Percentiles rank a stretch among this genome's conserved stretches.
Evolutionary conservation across 805 yeast species (phyloP).

Genomic region (Cyberlindnera subsufficiens): DNA sequence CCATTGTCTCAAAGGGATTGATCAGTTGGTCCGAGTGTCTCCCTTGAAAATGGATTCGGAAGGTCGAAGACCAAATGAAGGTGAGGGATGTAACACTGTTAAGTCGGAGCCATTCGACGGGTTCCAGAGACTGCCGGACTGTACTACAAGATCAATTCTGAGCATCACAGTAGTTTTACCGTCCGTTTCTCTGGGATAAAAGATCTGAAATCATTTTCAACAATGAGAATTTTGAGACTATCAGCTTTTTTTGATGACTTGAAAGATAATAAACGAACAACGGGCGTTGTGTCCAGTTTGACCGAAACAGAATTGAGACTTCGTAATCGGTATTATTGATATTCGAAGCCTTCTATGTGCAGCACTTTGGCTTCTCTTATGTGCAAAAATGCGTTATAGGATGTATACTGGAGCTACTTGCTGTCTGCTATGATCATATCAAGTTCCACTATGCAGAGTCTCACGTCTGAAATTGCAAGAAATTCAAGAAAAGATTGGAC

Average conservation of each 20-base stretch:
- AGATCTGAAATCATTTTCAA: slow-evolving; percentile 77
- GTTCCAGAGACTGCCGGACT: slow-evolving; percentile 53
- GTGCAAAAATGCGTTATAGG: too few relatives aligned
- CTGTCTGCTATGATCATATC: too few relatives aligned
- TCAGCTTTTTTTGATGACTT: slow-evolving; percentile 71
- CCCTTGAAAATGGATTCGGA: slow-evolving; percentile 79
- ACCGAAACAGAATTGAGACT: too few relatives aligned
- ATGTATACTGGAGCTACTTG: too few relatives aligned
- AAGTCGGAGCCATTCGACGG: slow-evolving; percentile 59
- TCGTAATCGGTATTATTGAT: too few relatives aligned
- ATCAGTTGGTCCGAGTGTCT: slow-evolving; percentile 68
- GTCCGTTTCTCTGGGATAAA: slow-evolving; percentile 93
- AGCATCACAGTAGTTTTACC: slow-evolving; percentile 77
- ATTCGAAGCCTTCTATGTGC: too few relatives aligned
- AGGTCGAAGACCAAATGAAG: slow-evolving; percentile 72
- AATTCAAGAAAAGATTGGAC: too few relatives aligned
- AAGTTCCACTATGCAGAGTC: too few relatives aligned
- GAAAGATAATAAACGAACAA: slow-evolving; percentile 38
- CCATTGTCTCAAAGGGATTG: slow-evolving; percentile 28
- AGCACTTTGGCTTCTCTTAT: too few relatives aligned
- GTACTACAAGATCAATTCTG: slow-evolving; percentile 69
- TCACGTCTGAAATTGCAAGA: too few relatives aligned
- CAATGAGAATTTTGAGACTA: slow-evolving; percentile 87
- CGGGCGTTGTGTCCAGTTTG: slow-evolving; percentile 60
- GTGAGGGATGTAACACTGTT: slow-evolving; percentile 34